Base-by-base conservation (phyloP, 2,329 filamentous ascomycete species). In the Immersiporthe knoxdaviesiana region DNA sequence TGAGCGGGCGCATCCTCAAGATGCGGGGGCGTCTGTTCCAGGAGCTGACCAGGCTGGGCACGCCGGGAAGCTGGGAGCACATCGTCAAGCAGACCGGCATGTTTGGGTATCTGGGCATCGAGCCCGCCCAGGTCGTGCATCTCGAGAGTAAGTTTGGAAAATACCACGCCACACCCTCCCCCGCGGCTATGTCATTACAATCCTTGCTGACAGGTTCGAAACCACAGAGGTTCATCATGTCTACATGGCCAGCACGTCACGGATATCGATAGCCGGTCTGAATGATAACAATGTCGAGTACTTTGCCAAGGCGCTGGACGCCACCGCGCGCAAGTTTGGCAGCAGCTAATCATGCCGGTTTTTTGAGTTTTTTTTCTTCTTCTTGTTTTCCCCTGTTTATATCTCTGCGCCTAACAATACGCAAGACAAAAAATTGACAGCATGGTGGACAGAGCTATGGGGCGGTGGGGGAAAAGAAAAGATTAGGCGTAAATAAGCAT, bases 31-130 rank as follows among this genome's bases (percentile, higher is more conserved):
- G 63, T 52, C 64, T 82, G 1, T 80, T 77, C 37, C 74, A 78
- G 5, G 76, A 78, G 62, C 72, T 82, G 4, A 63, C 73, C 1
- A 69, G 70, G 3, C 71, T 79, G 4, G 66, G 74, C 4, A 79
- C 79, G 0, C 80, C 80, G 0, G 80, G 80, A 0, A 71, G 76
- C 32, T 82, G 80, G 80, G 72, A 74, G 1, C 79, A 80, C 56
- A 73, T 82, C 10, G 72, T 78, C 0, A 75, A 75, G 27, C 80
- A 82, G 66, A 79, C 72, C 14, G 80, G 80, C 37, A 82, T 82
- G 80, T 82, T 82, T 72, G 77, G 77, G 0, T 81, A 79, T 68
- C 85, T 84, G 0, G 86, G 86, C 0, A 76, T 88, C 70, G 82
- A 71, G 5, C 81, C 84, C 69, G 70, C 76, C 3, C 85, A 87